Base-by-base conservation (phyloP, 1,284 basidiomycete species). In the Cryptococcus sp. region DNA sequence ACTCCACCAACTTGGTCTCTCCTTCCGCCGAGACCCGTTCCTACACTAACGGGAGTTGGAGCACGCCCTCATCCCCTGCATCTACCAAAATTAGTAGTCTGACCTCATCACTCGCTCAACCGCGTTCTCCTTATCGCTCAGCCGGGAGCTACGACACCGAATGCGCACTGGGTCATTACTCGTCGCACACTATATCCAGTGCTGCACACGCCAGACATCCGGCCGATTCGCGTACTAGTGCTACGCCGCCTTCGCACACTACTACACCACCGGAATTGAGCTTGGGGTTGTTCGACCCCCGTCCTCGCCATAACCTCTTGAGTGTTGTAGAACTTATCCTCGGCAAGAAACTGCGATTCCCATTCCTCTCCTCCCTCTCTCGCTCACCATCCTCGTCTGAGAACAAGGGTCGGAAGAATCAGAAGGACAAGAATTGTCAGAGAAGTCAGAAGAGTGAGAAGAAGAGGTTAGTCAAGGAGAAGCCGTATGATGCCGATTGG, bases 261-360 rank as follows among this genome's bases (percentile, higher is more conserved):
- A 45, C 56, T 35, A 8, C 13, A 35, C 30, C 30, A 35, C 7
- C 30, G 13, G 30, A 35, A 10, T 13, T 22, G 68, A 70, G 42
- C 56, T 73, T 10, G 23, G 61, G 13, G n/a, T 71, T 35, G 3
- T 63, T 73, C 50, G 67, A 73, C 47, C 43, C 25, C 19, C 57
- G 58, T 39, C 61, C 65, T 3, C 50, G 60, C 13, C 60, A 66
- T 20, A 73, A 54, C 13, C 52, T 73, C 16, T 43, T 73, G 5
- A 19, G 19, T 20, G 69, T 71, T 50, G 48, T 73, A 25, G 71
- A 73, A 47, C 60, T 50, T 40, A 70, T 73, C 45, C 20, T 66
- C 16, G 68, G 68, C 15, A 67, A 65, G 55, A 67, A 66, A 42
- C 54, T 73, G 11, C 58, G 55, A 35, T 71, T 73, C 59, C 69